Evolutionary conservation across 768 basidiomycete species (phyloP).

Genomic region (Boletus insuetus): DNA sequence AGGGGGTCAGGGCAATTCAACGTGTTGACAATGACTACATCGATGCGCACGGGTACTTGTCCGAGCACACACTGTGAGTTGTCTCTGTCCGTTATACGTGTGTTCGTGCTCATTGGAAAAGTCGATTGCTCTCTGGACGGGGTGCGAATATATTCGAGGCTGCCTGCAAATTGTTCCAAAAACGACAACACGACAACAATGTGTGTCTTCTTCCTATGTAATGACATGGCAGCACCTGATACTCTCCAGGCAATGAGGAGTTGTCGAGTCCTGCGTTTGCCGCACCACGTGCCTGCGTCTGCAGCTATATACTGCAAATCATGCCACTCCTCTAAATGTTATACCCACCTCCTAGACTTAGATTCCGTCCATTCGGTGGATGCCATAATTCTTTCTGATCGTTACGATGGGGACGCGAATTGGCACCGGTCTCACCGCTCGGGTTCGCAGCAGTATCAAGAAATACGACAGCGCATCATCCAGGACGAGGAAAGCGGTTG

Average conservation of each 20-base stretch:
- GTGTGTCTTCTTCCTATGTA: conserved; percentile 1
- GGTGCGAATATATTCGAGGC: conserved; percentile 33
- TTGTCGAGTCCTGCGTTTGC: conserved; percentile 16
- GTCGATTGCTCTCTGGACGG: conserved; percentile 23
- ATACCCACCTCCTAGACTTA: conserved; percentile 33
- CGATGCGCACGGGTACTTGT: conserved; percentile 11
- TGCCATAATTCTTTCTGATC: conserved; percentile 27
- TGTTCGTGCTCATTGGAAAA: conserved; percentile 12
- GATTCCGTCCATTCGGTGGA: conserved; percentile 38
- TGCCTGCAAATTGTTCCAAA: conserved; percentile 26
- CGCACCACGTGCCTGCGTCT: conserved; percentile 16
- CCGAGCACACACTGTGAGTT: conserved; percentile 24
- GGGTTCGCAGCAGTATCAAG: conserved; percentile 15
- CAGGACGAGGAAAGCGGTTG: conserved; percentile 39
- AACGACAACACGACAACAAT: conserved; percentile 14
- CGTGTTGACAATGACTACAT: conserved; percentile 9
- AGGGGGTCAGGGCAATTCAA: conserved; percentile 32
- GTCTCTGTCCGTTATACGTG: not conserved
- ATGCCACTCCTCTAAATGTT: conserved; percentile 39
- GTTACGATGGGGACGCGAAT: conserved; percentile 11
- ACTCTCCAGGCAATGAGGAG: conserved; percentile 13
- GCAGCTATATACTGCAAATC: conserved; percentile 33
- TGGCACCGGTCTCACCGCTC: conserved; percentile 38
- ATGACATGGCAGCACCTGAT: not conserved
- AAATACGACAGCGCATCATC: conserved; percentile 10